phyloP scores from a whole-genome alignment of 1,284 basidiomycete species.

The Agroathelia rolfsii region DNA sequence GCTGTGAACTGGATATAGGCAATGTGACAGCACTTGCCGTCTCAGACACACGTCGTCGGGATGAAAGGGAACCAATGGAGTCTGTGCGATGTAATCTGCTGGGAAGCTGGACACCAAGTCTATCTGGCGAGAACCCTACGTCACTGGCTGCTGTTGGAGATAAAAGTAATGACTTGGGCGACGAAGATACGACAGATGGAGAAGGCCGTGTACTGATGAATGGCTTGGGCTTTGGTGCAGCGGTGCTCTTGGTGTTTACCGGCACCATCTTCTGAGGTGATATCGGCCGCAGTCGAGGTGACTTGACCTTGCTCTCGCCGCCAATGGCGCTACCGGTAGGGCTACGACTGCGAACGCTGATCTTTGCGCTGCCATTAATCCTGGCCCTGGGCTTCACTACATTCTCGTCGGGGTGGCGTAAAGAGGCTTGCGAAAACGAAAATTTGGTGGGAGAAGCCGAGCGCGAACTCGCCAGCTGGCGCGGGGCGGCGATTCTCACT shows the following conservation, averaged over 20 bases:
- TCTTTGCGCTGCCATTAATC: constrained; percentile 44
- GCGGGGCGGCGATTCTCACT: no score
- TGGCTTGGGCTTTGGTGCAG: constrained; percentile 20
- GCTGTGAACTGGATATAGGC: constrained; percentile 15
- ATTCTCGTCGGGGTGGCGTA: constrained; percentile 20
- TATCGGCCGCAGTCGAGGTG: constrained; percentile 12
- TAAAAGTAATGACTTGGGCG: constrained; percentile 13
- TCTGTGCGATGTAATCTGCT: constrained; percentile 14
- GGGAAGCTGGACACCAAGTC: constrained; percentile 11
- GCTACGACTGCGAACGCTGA: constrained; percentile 22
- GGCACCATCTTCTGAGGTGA: constrained; percentile 11
- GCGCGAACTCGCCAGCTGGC: no score
- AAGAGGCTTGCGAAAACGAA: constrained; percentile 23
- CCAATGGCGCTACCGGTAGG: constrained; percentile 20
- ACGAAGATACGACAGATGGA: constrained; percentile 17
- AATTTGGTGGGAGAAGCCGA: constrained; percentile 44
- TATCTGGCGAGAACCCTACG: constrained; percentile 24
- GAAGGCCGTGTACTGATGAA: constrained; percentile 24
- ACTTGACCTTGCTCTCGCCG: constrained; percentile 29
- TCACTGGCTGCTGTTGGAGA: constrained; percentile 25
- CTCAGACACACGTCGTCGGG: constrained; percentile 11
- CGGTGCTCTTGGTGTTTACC: constrained; percentile 15
- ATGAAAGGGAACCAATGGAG: constrained; percentile 14
- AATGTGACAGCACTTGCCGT: constrained; percentile 9
- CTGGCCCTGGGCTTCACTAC: constrained; percentile 45